A percentile compares a stretch with the other conserved stretches of the same genome.
Conservation (phyloP, 2,329 filamentous ascomycete species). For the Fusarium paranaense region DNA sequence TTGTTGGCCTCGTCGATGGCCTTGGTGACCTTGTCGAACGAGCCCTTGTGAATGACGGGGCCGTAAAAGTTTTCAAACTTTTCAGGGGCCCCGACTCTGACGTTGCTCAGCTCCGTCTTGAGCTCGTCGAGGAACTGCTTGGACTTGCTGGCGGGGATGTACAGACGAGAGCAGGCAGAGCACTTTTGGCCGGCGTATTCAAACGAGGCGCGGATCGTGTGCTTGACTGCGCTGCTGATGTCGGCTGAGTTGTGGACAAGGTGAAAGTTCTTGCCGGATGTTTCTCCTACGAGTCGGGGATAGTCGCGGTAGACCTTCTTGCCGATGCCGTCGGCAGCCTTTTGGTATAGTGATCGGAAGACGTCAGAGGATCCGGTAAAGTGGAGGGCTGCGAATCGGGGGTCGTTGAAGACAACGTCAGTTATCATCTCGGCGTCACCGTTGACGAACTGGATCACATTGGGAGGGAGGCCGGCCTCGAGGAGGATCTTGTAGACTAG, state of each 20-base stretch:
- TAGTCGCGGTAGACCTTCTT: conserved; percentile 85
- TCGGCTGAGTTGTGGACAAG: conserved; percentile 81
- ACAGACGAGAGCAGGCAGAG: conserved; percentile 82
- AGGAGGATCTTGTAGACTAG: conserved; percentile 88
- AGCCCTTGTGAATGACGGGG: conserved; percentile 83
- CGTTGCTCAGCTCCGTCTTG: conserved; percentile 70
- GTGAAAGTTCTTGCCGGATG: conserved; percentile 93
- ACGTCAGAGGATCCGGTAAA: conserved; percentile 93
- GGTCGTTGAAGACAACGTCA: conserved; percentile 77
- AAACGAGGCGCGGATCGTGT: conserved; percentile 86
- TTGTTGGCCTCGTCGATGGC: conserved; percentile 82
- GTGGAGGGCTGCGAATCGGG: conserved; percentile 85
- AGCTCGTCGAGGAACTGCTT: conserved; percentile 77
- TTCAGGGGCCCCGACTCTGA: conserved; percentile 75
- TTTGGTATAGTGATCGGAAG: conserved; percentile 86
- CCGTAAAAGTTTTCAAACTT: conserved; percentile 83
- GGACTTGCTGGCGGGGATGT: conserved; percentile 76
- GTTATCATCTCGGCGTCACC: conserved; percentile 88
- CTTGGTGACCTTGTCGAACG: conserved; percentile 80
- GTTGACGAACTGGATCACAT: conserved; percentile 92
- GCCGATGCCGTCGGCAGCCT: conserved; percentile 82
- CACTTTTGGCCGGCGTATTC: conserved; percentile 94
- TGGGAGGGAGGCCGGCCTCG: conserved; percentile 86
- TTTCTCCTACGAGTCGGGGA: conserved; percentile 88
- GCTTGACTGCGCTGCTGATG: conserved; percentile 78